These are phyloP conservation scores for Sphagnum contortum DNA, from an alignment of 225 moss, liverwort and hornwort genomes.

Conservation along the genomic window DNA sequence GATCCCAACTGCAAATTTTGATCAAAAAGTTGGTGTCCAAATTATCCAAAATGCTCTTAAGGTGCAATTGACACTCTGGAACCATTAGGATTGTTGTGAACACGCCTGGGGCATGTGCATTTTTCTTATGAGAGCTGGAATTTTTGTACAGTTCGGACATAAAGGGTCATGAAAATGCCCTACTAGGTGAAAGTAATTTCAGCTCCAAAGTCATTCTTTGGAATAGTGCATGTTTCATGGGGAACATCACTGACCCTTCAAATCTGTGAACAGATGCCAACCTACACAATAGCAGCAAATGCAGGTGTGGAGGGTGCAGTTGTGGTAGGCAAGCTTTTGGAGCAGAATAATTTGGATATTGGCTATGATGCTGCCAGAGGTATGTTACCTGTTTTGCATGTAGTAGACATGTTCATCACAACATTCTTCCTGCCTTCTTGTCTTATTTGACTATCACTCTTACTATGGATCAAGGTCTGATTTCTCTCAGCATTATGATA, in stretches of 20 bases:
- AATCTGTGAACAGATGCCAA: slow-evolving; percentile 25
- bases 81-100: no score
- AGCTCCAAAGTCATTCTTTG: no score
- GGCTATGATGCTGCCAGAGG: slow-evolving; percentile 58
- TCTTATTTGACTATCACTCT: neutral
- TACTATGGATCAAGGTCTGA: neutral
- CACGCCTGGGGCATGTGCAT: no score
- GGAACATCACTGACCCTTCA: no score
- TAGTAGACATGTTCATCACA: neutral
- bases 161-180: no score
- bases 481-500: neutral
- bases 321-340: slow-evolving; percentile 47
- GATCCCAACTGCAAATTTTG: slow-evolving; percentile 40
- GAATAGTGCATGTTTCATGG: no score
- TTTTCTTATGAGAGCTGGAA: no score
- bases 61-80: slow-evolving; percentile 10
- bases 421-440: neutral
- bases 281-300: slow-evolving; percentile 36
- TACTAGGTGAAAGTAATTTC: no score
- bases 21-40: slow-evolving; percentile 47
- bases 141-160: no score
- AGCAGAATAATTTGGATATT: slow-evolving; percentile 33
- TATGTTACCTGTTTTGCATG: neutral
- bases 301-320: slow-evolving; percentile 56
- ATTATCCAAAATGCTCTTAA: slow-evolving; percentile 48